Evolutionary conservation across 2,329 filamentous ascomycete genomes (phyloP).

Genomic region (Penicillium brasilianum): DNA sequence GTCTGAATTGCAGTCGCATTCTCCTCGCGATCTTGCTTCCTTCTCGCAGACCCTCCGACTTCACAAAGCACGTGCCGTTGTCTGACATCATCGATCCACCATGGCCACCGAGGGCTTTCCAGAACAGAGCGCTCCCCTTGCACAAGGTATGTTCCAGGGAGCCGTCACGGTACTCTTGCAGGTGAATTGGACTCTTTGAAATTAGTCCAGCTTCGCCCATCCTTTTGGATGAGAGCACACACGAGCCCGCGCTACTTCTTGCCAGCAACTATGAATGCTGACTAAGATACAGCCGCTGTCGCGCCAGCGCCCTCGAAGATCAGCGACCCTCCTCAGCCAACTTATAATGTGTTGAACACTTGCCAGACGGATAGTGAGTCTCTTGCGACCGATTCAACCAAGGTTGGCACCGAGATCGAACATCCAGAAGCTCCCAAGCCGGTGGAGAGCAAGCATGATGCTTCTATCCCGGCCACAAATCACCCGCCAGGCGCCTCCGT

Average conservation of each 20-base stretch:
- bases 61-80: slow-evolving; percentile 11
- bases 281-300: slow-evolving; percentile 21
- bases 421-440: slow-evolving; percentile 16
- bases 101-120: slow-evolving; percentile 35
- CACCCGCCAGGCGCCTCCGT: slow-evolving; percentile 10
- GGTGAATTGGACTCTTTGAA: slow-evolving; percentile 11
- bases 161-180: not conserved
- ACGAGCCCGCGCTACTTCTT: not conserved
- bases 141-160: slow-evolving; percentile 32
- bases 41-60: slow-evolving; percentile 7
- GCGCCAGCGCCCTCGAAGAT: slow-evolving; percentile 13
- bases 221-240: not conserved
- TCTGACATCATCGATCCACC: slow-evolving; percentile 32
- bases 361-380: slow-evolving; percentile 21
- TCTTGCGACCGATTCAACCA: slow-evolving; percentile 7
- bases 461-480: slow-evolving; percentile 10
- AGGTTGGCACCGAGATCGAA: slow-evolving; percentile 10
- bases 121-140: slow-evolving; percentile 19
- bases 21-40: slow-evolving; percentile 17
- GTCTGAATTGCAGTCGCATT: slow-evolving; percentile 23
- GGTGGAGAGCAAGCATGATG: slow-evolving; percentile 17
- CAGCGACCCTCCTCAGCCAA: slow-evolving; percentile 22
- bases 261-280: slow-evolving; percentile 20
- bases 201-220: not conserved
- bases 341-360: slow-evolving; percentile 22